Evolutionary conservation across 768 basidiomycete species (phyloP), one percentile per base, ranked within the genome.

Genomic region (Amanita rubescens): DNA sequence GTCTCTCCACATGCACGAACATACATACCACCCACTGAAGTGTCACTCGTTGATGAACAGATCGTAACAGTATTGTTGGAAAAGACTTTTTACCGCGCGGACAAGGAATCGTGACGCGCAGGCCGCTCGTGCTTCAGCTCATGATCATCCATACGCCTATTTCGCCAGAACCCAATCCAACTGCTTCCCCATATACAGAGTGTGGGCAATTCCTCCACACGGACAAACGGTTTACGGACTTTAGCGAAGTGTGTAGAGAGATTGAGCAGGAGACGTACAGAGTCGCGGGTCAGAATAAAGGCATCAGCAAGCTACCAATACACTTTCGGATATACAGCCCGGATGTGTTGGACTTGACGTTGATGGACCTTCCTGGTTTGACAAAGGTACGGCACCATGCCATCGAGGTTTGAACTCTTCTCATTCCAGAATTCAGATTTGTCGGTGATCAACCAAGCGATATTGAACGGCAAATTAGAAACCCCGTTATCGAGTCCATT

Each of bases 221-320:
- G 53, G 94, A 97, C 78, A 91, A 90, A 66, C 82, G 90, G 37
- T 97, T 94, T 71, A 94, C 92, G n/a, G 95, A 98, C 65, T 98
- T 94, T 63, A 75, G 79, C 42, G 95, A 98, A 62, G 88, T 98
- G 58, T 79, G 95, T 37, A 88, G 86, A 59, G 96, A 99, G 73
- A 99, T 99, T 55, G 96, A 99, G 69, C 87, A 90, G 65, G 96
- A 99, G 75, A 99, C 96, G 1, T 94, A 86, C 68, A 76, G 96
- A 41, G 94, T 99, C 15, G 96, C 96, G 0, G 96, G 96, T 0
- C 94, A 97, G 75, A 98, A 98, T 70, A 99, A 98, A 71, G 96
- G 96, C 42, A 87, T 99, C 55, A 94, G 92, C 72, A 94, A 94
- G 66, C 69, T 96, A 44, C 94, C 95, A 1, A 98, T 98, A 62